phyloP scores from a whole-genome alignment of 2,329 filamentous ascomycete genomes.

The Graphilbum sp. region DNA sequence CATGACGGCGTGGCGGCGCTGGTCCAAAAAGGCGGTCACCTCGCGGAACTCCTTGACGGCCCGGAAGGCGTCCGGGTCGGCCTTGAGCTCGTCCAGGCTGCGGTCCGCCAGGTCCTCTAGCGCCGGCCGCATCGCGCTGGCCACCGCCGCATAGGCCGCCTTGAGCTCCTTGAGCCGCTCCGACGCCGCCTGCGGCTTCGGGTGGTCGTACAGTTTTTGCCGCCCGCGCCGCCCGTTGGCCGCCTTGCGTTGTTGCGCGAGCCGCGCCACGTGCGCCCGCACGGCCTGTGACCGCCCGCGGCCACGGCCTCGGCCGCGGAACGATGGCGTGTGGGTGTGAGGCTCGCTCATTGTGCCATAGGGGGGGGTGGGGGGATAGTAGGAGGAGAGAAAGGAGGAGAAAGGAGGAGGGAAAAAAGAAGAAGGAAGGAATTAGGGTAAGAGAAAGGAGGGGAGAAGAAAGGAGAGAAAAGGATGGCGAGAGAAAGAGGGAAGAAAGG shows the following conservation, averaged over 20 bases:
- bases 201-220: slow-evolving; percentile 38
- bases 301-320: slow-evolving; percentile 15
- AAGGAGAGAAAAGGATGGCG: not conserved
- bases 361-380: not conserved
- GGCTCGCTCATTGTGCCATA: slow-evolving; percentile 12
- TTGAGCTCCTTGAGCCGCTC: slow-evolving; percentile 52
- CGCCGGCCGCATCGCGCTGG: slow-evolving; percentile 45
- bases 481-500: not conserved
- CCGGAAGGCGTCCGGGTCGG: slow-evolving; percentile 35
- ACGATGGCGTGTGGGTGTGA: slow-evolving; percentile 5
- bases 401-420: not conserved
- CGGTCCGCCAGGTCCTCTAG: slow-evolving; percentile 49
- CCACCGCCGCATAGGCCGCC: slow-evolving; percentile 45
- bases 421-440: not conserved
- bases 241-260: slow-evolving; percentile 19
- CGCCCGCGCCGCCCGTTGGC: slow-evolving; percentile 28
- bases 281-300: slow-evolving; percentile 18
- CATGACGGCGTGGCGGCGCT: slow-evolving; percentile 18
- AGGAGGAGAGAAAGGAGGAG: not conserved
- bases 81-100: slow-evolving; percentile 38
- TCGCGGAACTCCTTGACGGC: slow-evolving; percentile 34
- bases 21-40: slow-evolving; percentile 34
- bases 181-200: slow-evolving; percentile 38
- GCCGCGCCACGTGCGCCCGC: slow-evolving; percentile 9
- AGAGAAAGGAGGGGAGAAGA: not conserved